Evolutionary conservation across 108 stramenopile genomes (phyloP), one percentile per base, ranked within the genome.

Genomic region (Fragilaria radians): DNA sequence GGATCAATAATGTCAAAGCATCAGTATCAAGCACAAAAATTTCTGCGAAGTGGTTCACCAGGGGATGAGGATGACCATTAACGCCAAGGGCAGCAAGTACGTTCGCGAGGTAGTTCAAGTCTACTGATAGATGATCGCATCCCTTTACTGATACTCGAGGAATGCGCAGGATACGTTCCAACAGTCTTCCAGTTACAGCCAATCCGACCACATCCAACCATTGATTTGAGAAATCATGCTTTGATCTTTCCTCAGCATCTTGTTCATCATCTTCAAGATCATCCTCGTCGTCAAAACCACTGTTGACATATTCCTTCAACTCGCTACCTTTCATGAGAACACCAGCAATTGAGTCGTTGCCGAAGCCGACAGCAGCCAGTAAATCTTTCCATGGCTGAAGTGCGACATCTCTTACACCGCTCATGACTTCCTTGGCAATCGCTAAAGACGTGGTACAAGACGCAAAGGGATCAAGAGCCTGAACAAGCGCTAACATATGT

Each of bases 381-480:
- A 91, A 86, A 27, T 88, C 85, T 28, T 70, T 73, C 90, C 90
- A 91, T 22, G 82, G 77, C 32, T 83, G 76, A 11, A 86, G 54
- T 1, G 86, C 85, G 32, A 91, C 84, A 32, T 80, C 76, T 32
- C 62, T 71, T 2, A 88, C 75, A 30, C 67, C 74, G 4, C 30
- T 33, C 90, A 91, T 91, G 42, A 83, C 86, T 63, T 88, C 82
- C 64, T 84, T 88, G 23, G 86, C 90, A 47, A 91, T 36, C n/a
- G 72, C 71, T 28, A 91, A 58, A 1, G 83, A 67, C 32, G 81
- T 71, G 11, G 57, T 54, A 62, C 87, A 82, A 14, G 82, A 88
- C 4, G 90, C 85, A 76, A 91, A 88, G 2, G 90, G 90, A 59
- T 91, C 90, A 48, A 91, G 70, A 17, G 85, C 81, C 55, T 91